Conservation (phyloP, 2,329 filamentous ascomycete genomes). For the Trichoderma aggressivum region DNA sequence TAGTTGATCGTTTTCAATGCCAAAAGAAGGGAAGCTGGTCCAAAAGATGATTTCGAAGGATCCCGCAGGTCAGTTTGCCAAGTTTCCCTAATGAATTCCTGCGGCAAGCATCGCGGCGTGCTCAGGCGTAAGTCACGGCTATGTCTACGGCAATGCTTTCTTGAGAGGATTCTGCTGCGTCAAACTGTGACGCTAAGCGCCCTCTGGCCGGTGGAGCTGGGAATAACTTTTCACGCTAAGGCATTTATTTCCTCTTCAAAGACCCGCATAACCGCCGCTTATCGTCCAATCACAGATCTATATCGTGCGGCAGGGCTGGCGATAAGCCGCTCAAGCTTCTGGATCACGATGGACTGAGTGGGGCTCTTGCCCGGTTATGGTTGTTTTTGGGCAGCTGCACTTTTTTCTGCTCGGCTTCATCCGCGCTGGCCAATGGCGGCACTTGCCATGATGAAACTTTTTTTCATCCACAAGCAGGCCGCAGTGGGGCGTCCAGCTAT, state of each 20-base stretch:
- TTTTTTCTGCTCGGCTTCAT: constrained; percentile 1
- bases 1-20: background rate
- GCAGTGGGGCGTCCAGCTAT: background rate
- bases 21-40: background rate
- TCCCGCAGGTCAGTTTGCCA: background rate
- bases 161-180: background rate
- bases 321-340: background rate
- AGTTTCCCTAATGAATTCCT: background rate
- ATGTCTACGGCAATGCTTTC: background rate
- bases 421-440: constrained; percentile 6
- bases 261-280: background rate
- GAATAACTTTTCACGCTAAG: background rate
- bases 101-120: background rate
- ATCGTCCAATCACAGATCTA: background rate
- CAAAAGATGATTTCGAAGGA: background rate
- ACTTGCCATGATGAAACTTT: background rate
- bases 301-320: background rate
- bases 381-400: background rate
- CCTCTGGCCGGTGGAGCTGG: background rate
- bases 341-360: background rate
- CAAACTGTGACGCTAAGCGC: background rate
- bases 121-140: background rate
- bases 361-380: background rate
- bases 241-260: background rate
- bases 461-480: background rate